Conservation (phyloP, 2,329 filamentous ascomycete species). For the Microcyclospora tardicrescens region DNA sequence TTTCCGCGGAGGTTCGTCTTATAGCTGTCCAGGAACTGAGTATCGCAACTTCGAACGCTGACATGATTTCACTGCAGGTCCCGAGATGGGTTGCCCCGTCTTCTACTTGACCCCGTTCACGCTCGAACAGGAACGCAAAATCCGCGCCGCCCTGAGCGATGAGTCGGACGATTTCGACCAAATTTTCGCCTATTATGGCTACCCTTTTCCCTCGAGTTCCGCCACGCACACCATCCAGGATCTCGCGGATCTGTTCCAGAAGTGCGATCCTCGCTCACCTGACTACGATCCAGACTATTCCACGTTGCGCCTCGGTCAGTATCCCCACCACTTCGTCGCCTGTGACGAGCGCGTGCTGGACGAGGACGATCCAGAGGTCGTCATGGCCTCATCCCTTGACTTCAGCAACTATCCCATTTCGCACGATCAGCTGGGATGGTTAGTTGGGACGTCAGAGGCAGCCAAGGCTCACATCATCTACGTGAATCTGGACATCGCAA, state of each 20-base stretch:
- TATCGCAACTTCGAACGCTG: no score
- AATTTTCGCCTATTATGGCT: neutral
- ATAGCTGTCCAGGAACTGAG: no score
- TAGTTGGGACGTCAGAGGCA: neutral
- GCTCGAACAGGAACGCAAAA: neutral
- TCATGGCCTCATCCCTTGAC: neutral
- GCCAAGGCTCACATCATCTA: neutral
- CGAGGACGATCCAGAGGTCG: neutral
- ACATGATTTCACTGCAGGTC: neutral
- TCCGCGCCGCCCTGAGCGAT: neutral
- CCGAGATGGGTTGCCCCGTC: neutral
- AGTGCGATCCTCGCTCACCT: neutral
- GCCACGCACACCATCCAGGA: constrained; percentile 1
- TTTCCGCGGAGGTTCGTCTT: no score
- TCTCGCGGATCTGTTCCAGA: constrained; percentile 1
- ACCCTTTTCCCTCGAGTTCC: neutral
- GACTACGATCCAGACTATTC: neutral
- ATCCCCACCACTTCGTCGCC: constrained; percentile 1
- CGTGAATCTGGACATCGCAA: constrained; percentile 2
- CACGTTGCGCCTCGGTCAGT: neutral
- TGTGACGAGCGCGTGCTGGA: constrained; percentile 1
- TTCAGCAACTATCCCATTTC: neutral
- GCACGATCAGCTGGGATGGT: neutral
- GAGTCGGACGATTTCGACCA: neutral
- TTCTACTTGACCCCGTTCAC: constrained; percentile 1